A percentile compares a stretch with the other conserved stretches of the same genome.
These are phyloP conservation scores for Xylaria sp. DNA, from an alignment of 495 filamentous ascomycete genomes.

Conservation along the genomic window DNA sequence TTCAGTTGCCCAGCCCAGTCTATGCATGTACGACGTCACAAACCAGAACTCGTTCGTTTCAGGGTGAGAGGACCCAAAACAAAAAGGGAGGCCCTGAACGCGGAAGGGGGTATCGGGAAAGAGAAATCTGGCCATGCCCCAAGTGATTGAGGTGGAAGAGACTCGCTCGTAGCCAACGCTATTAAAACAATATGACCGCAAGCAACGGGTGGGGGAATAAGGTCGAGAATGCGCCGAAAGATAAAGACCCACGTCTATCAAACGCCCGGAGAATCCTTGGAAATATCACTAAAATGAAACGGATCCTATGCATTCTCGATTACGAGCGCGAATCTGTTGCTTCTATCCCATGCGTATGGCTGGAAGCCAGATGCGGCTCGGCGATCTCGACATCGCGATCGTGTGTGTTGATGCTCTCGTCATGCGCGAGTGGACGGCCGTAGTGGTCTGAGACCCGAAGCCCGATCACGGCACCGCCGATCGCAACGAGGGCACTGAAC, in stretches of 20 bases:
- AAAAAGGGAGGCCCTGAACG: slow-evolving; percentile 26
- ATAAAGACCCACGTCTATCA: slow-evolving; percentile 37
- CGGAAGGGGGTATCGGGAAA: slow-evolving; percentile 29
- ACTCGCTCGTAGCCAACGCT: not conserved
- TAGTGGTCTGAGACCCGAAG: slow-evolving; percentile 56
- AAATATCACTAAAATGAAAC: slow-evolving; percentile 30
- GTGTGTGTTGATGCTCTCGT: slow-evolving; percentile 43
- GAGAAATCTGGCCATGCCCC: not conserved
- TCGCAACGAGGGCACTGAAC: slow-evolving; percentile 77
- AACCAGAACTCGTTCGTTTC: slow-evolving; percentile 30
- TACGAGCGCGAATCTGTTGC: not conserved
- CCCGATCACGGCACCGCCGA: slow-evolving; percentile 68
- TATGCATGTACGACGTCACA: slow-evolving; percentile 35
- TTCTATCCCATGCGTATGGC: not conserved
- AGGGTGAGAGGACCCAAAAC: slow-evolving; percentile 24
- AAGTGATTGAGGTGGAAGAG: slow-evolving; percentile 3
- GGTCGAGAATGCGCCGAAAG: slow-evolving; percentile 30
- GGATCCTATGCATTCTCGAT: not conserved
- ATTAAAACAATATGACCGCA: slow-evolving; percentile 7
- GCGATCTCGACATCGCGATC: slow-evolving; percentile 30
- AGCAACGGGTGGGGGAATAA: slow-evolving; percentile 23
- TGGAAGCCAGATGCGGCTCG: slow-evolving; percentile 18
- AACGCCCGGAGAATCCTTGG: slow-evolving; percentile 35
- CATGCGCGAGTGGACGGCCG: slow-evolving; percentile 16
- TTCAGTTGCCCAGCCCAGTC: slow-evolving; percentile 43